phyloP scores from a whole-genome alignment of 495 filamentous ascomycete genomes.

The Cercophora sp. region DNA sequence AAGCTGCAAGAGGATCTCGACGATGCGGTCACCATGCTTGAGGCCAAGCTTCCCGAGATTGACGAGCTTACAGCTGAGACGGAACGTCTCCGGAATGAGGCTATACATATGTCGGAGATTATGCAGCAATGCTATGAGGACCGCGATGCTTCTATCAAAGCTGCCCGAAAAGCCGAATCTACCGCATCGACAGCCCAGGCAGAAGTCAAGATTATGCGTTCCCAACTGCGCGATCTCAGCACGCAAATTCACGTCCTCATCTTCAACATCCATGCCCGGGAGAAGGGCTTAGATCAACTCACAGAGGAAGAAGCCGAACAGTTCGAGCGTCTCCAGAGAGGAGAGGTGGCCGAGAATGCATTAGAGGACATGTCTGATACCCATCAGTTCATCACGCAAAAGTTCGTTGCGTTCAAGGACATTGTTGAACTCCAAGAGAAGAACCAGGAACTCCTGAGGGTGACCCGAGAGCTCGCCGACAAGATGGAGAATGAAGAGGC shows the following conservation, averaged over 20 bases:
- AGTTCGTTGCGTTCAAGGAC: slow-evolving; percentile 76
- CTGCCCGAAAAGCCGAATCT: slow-evolving; percentile 67
- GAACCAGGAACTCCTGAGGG: slow-evolving; percentile 75
- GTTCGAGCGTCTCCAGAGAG: slow-evolving; percentile 67
- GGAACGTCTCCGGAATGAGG: slow-evolving; percentile 62
- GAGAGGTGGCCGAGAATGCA: slow-evolving; percentile 56
- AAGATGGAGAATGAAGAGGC: slow-evolving; percentile 91
- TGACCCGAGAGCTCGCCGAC: slow-evolving; percentile 77
- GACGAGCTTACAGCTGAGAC: slow-evolving; percentile 64
- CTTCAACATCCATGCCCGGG: slow-evolving; percentile 71
- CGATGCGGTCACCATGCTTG: slow-evolving; percentile 67
- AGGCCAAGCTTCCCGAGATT: slow-evolving; percentile 65
- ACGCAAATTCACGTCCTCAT: slow-evolving; percentile 85
- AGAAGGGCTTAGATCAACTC: slow-evolving; percentile 72
- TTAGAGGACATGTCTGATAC: slow-evolving; percentile 73
- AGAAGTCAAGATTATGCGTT: slow-evolving; percentile 74
- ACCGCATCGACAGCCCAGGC: slow-evolving; percentile 64
- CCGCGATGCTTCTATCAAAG: slow-evolving; percentile 53
- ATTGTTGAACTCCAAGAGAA: slow-evolving; percentile 82
- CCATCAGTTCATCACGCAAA: slow-evolving; percentile 78
- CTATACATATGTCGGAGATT: slow-evolving; percentile 74
- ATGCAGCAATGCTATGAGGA: slow-evolving; percentile 58
- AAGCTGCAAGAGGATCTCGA: slow-evolving; percentile 71
- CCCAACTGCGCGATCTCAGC: slow-evolving; percentile 86
- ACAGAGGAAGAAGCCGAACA: slow-evolving; percentile 58